phyloP scores from a whole-genome alignment of 2,329 filamentous ascomycete species.

The Zymoseptoria ardabiliae region DNA sequence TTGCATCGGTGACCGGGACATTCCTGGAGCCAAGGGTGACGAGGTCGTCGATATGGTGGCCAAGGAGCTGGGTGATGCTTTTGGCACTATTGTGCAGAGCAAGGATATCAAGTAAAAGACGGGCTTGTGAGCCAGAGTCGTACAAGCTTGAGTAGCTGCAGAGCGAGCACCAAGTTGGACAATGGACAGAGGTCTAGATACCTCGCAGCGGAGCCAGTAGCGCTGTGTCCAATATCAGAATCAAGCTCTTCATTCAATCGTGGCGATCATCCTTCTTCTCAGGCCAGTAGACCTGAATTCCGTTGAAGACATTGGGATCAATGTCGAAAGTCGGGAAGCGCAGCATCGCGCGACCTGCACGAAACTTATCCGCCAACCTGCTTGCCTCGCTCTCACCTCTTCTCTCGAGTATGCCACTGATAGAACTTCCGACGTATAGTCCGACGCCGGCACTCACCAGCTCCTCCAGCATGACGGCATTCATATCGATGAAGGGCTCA shows the following conservation, averaged over 20 bases:
- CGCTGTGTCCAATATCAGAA: not conserved
- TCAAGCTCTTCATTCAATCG: not conserved
- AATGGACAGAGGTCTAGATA: not conserved
- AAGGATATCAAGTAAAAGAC: slow-evolving; percentile 40
- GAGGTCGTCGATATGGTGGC: slow-evolving; percentile 49
- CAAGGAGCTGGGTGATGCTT: slow-evolving; percentile 55
- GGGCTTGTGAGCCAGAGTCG: not conserved
- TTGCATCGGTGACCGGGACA: slow-evolving; percentile 58
- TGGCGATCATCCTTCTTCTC: slow-evolving; percentile 17
- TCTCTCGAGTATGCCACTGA: slow-evolving; percentile 9
- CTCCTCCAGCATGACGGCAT: slow-evolving; percentile 9
- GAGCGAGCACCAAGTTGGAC: not conserved
- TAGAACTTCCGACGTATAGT: slow-evolving; percentile 21
- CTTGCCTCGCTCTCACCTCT: slow-evolving; percentile 4
- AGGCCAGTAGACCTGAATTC: slow-evolving; percentile 21
- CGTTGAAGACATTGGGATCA: slow-evolving; percentile 25
- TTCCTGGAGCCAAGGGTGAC: slow-evolving; percentile 53
- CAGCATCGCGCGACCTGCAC: slow-evolving; percentile 5
- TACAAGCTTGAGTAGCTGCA: not conserved
- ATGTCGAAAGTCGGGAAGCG: slow-evolving; percentile 22
- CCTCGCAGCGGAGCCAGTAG: not conserved
- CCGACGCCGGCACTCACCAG: slow-evolving; percentile 10
- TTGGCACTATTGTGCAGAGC: slow-evolving; percentile 53
- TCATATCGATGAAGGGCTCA: slow-evolving; percentile 24
- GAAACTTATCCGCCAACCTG: slow-evolving; percentile 11